These are phyloP conservation scores for Penicillium nucicola DNA, from an alignment of 495 filamentous ascomycete species.

Conservation along the genomic window DNA sequence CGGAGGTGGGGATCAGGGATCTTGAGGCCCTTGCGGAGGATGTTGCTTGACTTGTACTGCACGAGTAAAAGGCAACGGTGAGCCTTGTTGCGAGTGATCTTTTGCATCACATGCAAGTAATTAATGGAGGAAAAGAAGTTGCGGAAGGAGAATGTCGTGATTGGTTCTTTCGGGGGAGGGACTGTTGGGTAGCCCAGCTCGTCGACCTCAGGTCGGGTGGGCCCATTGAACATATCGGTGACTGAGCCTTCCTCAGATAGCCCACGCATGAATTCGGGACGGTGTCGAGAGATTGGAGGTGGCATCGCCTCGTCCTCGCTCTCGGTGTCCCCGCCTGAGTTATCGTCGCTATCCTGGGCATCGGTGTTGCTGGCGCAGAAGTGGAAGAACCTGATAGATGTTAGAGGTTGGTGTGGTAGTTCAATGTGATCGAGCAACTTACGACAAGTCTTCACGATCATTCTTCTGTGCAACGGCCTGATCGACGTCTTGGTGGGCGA, in stretches of 20 bases:
- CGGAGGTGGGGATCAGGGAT: constrained; percentile 84
- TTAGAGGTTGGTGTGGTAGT: neutral
- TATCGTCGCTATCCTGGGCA: constrained; percentile 27
- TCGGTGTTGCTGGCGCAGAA: constrained; percentile 69
- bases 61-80: constrained; percentile 92
- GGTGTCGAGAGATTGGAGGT: constrained; percentile 70
- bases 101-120: constrained; percentile 91
- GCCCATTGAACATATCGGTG: constrained; percentile 31
- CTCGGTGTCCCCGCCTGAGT: constrained; percentile 28
- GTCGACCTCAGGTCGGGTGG: constrained; percentile 73
- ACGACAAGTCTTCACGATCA: constrained; percentile 82
- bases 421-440: constrained; percentile 18
- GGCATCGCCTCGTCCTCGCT: constrained; percentile 74
- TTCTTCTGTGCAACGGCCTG: constrained; percentile 79
- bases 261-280: constrained; percentile 28
- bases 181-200: constrained; percentile 75
- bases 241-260: constrained; percentile 32
- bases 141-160: constrained; percentile 86
- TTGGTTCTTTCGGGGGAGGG: constrained; percentile 67
- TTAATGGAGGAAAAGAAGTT: constrained; percentile 94
- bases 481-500: constrained; percentile 89
- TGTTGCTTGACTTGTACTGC: constrained; percentile 87
- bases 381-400: constrained; percentile 70
- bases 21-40: constrained; percentile 84
- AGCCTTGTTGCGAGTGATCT: constrained; percentile 90